These are phyloP conservation scores for Pseudocercospora eumusae DNA, from an alignment of 2,329 filamentous ascomycete species.

Conservation along the genomic window DNA sequence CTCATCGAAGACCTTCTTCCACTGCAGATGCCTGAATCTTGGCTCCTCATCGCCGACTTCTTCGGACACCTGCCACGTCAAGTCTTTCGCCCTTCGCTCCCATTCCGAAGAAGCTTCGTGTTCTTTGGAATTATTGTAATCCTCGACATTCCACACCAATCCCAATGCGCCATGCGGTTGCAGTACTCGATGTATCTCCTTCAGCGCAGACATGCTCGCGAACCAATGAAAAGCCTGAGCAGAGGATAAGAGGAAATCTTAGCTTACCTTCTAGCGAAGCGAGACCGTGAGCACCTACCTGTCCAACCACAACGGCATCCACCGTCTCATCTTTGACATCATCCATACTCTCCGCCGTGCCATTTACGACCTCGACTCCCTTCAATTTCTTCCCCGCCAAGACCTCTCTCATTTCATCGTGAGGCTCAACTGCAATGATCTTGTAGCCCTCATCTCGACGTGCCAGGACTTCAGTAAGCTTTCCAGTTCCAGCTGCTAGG, in stretches of 20 bases:
- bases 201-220: slow-evolving; percentile 61
- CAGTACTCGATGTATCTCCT: slow-evolving; percentile 67
- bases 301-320: slow-evolving; percentile 67
- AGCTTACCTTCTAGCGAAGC: slow-evolving; percentile 14
- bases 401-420: slow-evolving; percentile 64
- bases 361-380: slow-evolving; percentile 58
- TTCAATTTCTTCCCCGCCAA: slow-evolving; percentile 60
- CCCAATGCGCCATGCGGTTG: slow-evolving; percentile 62
- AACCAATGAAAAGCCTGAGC: slow-evolving; percentile 59
- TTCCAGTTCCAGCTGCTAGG: slow-evolving; percentile 68
- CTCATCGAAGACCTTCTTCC: slow-evolving; percentile 65
- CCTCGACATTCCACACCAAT: slow-evolving; percentile 63
- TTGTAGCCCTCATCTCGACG: slow-evolving; percentile 60
- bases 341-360: slow-evolving; percentile 60
- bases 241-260: slow-evolving; percentile 5
- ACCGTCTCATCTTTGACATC: slow-evolving; percentile 58
- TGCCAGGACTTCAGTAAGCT: slow-evolving; percentile 66
- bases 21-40: slow-evolving; percentile 66
- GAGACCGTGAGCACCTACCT: slow-evolving; percentile 54
- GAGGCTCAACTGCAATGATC: slow-evolving; percentile 65
- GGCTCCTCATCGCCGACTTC: slow-evolving; percentile 59
- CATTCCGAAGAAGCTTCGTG: slow-evolving; percentile 61
- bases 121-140: slow-evolving; percentile 60
- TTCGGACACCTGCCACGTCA: slow-evolving; percentile 59
- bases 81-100: slow-evolving; percentile 63